Conservation (phyloP, 2,329 filamentous ascomycete genomes). For the Trichoderma simmonsii region DNA sequence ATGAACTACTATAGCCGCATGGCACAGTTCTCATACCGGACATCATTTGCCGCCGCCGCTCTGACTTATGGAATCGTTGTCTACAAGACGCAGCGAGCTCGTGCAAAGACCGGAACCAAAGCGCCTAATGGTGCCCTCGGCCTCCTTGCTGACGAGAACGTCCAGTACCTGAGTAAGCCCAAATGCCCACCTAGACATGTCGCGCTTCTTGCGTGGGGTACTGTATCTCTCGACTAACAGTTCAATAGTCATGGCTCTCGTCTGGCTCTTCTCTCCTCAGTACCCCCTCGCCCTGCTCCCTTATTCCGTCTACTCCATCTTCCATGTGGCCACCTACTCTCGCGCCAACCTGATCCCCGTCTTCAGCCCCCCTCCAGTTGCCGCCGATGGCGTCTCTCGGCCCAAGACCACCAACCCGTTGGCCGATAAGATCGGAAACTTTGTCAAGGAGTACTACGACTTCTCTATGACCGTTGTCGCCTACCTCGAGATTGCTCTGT, state of each 20-base stretch:
- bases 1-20: slow-evolving; percentile 80
- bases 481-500: slow-evolving; percentile 80
- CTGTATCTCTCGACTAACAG: not conserved
- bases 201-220: not conserved
- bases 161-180: slow-evolving; percentile 86
- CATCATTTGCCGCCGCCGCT: slow-evolving; percentile 84
- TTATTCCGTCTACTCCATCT: slow-evolving; percentile 95
- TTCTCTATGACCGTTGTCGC: slow-evolving; percentile 91
- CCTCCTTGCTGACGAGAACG: slow-evolving; percentile 85
- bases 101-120: slow-evolving; percentile 68
- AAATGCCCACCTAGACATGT: not conserved
- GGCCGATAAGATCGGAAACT: slow-evolving; percentile 80
- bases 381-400: slow-evolving; percentile 53
- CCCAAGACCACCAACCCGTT: slow-evolving; percentile 52
- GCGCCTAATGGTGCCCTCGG: slow-evolving; percentile 59
- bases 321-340: slow-evolving; percentile 96
- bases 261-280: slow-evolving; percentile 92
- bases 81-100: slow-evolving; percentile 92
- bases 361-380: slow-evolving; percentile 63
- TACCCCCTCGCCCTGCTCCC: slow-evolving; percentile 87
- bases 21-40: slow-evolving; percentile 83
- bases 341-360: slow-evolving; percentile 91
- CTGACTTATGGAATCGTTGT: slow-evolving; percentile 97
- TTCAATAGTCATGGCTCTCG: slow-evolving; percentile 75
- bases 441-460: slow-evolving; percentile 98